These are phyloP conservation scores for Pythium volutum DNA, from an alignment of 352 stramenopile genomes.

Conservation along the genomic window DNA sequence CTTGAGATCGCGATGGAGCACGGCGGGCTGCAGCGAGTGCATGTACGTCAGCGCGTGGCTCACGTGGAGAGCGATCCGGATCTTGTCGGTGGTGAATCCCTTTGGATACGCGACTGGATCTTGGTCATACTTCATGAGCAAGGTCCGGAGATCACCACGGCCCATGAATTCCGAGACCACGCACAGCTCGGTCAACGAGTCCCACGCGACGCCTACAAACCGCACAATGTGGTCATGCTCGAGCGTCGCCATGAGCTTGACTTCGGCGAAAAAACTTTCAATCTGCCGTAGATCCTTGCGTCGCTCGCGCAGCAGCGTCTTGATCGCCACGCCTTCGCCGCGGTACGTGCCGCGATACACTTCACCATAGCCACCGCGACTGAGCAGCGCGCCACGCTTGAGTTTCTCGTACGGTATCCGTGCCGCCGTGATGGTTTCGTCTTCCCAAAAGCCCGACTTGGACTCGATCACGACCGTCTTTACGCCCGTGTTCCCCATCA, in stretches of 20 bases:
- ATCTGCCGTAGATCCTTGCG: slow-evolving; percentile 50
- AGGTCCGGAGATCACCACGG: slow-evolving; percentile 5
- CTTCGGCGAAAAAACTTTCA: slow-evolving; percentile 46
- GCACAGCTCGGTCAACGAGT: slow-evolving; percentile 25
- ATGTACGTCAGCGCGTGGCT: slow-evolving; percentile 13
- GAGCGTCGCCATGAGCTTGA: slow-evolving; percentile 52
- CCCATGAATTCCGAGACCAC: slow-evolving; percentile 30
- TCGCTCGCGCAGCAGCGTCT: slow-evolving; percentile 52
- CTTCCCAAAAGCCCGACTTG: slow-evolving; percentile 8
- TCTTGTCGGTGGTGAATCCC: slow-evolving; percentile 15
- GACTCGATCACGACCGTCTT: background rate
- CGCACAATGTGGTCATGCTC: slow-evolving; percentile 59
- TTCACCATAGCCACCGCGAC: slow-evolving; percentile 46
- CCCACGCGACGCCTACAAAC: slow-evolving; percentile 69
- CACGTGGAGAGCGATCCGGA: slow-evolving; percentile 16
- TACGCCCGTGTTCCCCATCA: slow-evolving; percentile 4
- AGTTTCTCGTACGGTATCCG: slow-evolving; percentile 50
- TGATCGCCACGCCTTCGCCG: slow-evolving; percentile 48
- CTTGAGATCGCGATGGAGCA: slow-evolving; percentile 19
- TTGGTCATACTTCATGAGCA: background rate
- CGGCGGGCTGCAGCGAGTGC: slow-evolving; percentile 10
- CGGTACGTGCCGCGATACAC: slow-evolving; percentile 47
- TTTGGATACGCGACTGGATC: background rate
- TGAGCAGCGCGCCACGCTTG: slow-evolving; percentile 35
- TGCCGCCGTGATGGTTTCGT: slow-evolving; percentile 16